Percentiles rank a stretch among this genome's conserved stretches.
phyloP scores from a whole-genome alignment of 192 early-diverging fungal species.

The Coemansia sp. region DNA sequence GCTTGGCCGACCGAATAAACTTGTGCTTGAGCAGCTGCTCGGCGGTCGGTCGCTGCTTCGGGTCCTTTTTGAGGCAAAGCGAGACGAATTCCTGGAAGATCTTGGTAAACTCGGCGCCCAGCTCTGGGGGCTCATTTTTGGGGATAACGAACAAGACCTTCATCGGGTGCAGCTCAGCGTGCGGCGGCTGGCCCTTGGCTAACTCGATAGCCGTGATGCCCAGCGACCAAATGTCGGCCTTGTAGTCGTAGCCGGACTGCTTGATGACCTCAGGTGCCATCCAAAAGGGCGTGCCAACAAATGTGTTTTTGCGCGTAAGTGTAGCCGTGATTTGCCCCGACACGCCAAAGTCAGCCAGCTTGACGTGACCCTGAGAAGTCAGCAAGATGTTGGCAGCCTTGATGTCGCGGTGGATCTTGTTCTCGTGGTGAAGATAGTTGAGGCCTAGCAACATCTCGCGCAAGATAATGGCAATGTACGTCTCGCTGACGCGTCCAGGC shows the following conservation, averaged over 20 bases:
- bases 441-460: constrained; percentile 87
- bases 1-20: constrained; percentile 84
- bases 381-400: constrained; percentile 92
- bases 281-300: constrained; percentile 98
- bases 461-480: constrained; percentile 90
- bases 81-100: constrained; percentile 90
- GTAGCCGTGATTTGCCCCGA: constrained; percentile 91
- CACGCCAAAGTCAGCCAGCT: constrained; percentile 99
- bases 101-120: constrained; percentile 78
- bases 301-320: constrained; percentile 93
- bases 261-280: constrained; percentile 96
- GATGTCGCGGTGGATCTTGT: constrained; percentile 93
- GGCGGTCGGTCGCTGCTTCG: constrained; percentile 83
- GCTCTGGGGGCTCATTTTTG: constrained; percentile 81
- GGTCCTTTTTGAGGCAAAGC: constrained; percentile 86
- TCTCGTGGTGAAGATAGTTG: constrained; percentile 89
- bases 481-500: constrained; percentile 80
- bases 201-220: constrained; percentile 98
- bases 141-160: constrained; percentile 94
- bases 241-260: constrained; percentile 91
- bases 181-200: constrained; percentile 90
- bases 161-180: constrained; percentile 94
- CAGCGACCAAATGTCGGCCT: constrained; percentile 98
- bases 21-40: constrained; percentile 86
- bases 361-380: constrained; percentile 78